A percentile compares a stretch with the other conserved stretches of the same genome.
These are phyloP conservation scores for Ustulina deusta DNA, from an alignment of 2,329 filamentous ascomycete genomes.

Conservation along the genomic window DNA sequence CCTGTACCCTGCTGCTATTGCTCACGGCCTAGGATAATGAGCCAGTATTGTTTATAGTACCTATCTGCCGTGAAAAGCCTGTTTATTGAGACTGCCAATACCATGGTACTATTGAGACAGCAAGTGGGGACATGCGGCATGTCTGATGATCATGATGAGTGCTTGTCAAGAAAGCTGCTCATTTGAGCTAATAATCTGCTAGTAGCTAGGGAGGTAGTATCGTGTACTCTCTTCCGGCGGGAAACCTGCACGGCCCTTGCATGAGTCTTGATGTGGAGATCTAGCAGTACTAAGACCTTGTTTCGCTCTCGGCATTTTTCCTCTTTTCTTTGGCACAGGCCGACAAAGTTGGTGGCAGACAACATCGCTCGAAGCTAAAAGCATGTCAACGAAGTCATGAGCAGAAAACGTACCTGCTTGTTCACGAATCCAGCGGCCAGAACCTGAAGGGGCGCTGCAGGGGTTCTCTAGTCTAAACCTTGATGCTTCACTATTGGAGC, in stretches of 20 bases:
- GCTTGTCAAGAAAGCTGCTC: not conserved
- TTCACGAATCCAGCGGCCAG: not conserved
- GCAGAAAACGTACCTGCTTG: not conserved
- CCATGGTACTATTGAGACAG: not conserved
- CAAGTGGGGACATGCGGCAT: not conserved
- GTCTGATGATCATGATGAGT: not conserved
- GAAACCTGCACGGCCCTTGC: conserved; percentile 1
- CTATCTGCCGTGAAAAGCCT: not conserved
- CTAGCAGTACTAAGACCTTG: not conserved
- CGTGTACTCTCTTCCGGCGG: not conserved
- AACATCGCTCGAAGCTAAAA: conserved; percentile 2
- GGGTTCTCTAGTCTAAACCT: not conserved
- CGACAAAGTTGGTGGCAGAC: not conserved
- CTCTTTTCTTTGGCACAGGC: not conserved
- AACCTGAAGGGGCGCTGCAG: too few species aligned
- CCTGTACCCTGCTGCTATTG: not conserved
- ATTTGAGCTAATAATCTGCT: not conserved
- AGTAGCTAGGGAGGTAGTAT: not conserved
- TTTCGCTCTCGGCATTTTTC: not conserved
- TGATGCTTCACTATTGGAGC: not conserved
- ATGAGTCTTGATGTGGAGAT: not conserved
- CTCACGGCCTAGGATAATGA: not conserved
- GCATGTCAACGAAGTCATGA: not conserved
- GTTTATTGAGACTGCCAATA: conserved; percentile 4
- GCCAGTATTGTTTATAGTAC: not conserved